Percentiles rank a stretch among this genome's conserved stretches.
These are phyloP conservation scores for Chloranthus sessilifolius DNA, from an alignment of 164 flowering plant genomes.

Conservation along the genomic window DNA sequence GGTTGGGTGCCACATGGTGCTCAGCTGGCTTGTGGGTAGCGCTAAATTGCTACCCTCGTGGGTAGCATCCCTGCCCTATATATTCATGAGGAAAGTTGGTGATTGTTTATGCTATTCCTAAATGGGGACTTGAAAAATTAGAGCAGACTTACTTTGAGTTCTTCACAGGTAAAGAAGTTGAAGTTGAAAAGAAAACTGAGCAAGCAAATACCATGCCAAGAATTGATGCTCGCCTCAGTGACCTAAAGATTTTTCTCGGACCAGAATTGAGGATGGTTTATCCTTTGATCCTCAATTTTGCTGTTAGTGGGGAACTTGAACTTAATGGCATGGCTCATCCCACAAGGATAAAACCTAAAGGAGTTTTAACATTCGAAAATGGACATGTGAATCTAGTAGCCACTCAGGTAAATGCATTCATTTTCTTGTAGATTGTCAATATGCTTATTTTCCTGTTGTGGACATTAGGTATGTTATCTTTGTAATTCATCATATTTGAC, in stretches of 20 bases:
- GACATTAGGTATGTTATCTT: not conserved
- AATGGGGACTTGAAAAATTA: not conserved
- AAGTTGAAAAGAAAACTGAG: conserved; percentile 58
- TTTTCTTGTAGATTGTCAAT: conserved; percentile 1
- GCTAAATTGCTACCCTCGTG: too few relatives aligned
- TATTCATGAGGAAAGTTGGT: too few relatives aligned
- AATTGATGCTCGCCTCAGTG: conserved; percentile 70
- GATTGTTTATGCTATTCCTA: not conserved
- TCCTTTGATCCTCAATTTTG: conserved; percentile 95
- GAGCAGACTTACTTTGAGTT: not conserved
- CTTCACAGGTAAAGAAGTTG: conserved; percentile 54
- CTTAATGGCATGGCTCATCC: conserved; percentile 92
- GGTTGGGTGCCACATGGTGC: too few relatives aligned
- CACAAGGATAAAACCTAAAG: conserved; percentile 82
- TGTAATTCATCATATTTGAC: conserved; percentile 11
- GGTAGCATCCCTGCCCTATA: too few relatives aligned
- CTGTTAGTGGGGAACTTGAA: conserved; percentile 93
- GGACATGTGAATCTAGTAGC: conserved; percentile 99
- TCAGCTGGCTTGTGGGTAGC: too few relatives aligned
- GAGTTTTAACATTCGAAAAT: conserved; percentile 86
- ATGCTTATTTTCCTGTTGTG: not conserved
- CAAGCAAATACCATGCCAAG: conserved; percentile 55
- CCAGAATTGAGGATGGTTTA: conserved; percentile 92
- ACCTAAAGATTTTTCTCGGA: conserved; percentile 83
- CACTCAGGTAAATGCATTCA: conserved; percentile 56